These are phyloP conservation scores for Climacium dendroides DNA, from an alignment of 225 moss, liverwort and hornwort genomes.

Conservation along the genomic window DNA sequence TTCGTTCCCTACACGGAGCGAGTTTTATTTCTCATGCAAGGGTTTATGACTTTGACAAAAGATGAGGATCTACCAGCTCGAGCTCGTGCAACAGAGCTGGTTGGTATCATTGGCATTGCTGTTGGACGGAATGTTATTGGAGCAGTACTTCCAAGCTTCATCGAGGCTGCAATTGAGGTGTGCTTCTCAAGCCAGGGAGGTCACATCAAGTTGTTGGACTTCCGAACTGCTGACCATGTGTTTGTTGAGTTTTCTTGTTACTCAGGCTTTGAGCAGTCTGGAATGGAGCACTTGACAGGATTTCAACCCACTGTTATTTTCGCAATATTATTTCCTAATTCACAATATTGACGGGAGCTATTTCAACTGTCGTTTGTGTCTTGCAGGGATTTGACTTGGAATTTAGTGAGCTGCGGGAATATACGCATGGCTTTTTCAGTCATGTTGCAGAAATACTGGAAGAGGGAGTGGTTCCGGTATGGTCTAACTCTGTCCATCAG, in stretches of 20 bases:
- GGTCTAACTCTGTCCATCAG: background rate
- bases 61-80: conserved; percentile 82
- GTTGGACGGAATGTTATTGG: conserved; percentile 76
- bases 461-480: conserved; percentile 68
- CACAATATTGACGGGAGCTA: background rate
- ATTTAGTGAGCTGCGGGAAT: conserved; percentile 92
- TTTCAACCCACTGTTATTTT: background rate
- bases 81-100: conserved; percentile 93
- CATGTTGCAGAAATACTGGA: conserved; percentile 93
- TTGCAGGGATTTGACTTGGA: conserved; percentile 81
- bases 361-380: background rate
- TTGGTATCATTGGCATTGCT: conserved; percentile 84
- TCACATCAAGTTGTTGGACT: background rate
- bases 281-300: background rate
- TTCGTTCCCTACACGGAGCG: conserved; percentile 85
- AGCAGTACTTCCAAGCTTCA: conserved; percentile 80
- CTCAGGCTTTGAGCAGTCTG: background rate
- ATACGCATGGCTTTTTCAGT: conserved; percentile 96
- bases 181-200: background rate
- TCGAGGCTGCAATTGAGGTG: conserved; percentile 91
- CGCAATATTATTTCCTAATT: background rate
- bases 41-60: conserved; percentile 77
- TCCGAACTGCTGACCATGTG: background rate
- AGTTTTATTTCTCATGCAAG: conserved; percentile 76
- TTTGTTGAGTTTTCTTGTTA: background rate